Conservation (phyloP, 2,329 filamentous ascomycete species). For the Amylocarpus encephaloides region DNA sequence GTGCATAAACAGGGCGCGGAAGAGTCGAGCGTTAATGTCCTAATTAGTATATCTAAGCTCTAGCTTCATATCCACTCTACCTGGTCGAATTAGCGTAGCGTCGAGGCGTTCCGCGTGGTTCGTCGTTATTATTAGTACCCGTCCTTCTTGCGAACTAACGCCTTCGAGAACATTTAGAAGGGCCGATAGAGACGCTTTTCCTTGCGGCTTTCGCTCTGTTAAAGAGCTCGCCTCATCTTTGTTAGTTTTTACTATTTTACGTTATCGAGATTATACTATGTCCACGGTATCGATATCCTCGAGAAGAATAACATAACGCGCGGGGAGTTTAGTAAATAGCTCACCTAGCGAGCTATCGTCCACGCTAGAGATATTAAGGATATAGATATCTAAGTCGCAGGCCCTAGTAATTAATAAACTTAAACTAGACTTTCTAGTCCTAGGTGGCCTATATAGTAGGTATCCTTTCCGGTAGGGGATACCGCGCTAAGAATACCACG, state of each 20-base stretch:
- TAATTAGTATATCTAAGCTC: conserved; percentile 39
- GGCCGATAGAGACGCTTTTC: conserved; percentile 47
- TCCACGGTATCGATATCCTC: conserved; percentile 73
- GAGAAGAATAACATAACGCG: conserved; percentile 64
- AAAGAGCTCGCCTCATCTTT: not conserved
- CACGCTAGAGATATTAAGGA: conserved; percentile 56
- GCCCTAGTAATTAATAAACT: conserved; percentile 64
- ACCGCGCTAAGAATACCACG: conserved; percentile 80
- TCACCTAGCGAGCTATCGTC: conserved; percentile 60
- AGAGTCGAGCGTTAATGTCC: no score
- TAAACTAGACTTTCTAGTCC: conserved; percentile 71
- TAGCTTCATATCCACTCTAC: conserved; percentile 54
- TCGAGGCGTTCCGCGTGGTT: conserved; percentile 59
- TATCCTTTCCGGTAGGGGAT: conserved; percentile 84
- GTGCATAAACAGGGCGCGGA: not conserved
- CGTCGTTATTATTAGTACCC: conserved; percentile 66
- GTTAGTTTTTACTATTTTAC: not conserved
- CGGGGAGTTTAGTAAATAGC: conserved; percentile 61
- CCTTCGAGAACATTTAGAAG: conserved; percentile 62
- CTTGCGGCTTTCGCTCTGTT: not conserved
- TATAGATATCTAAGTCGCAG: conserved; percentile 66
- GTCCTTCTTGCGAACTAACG: conserved; percentile 59
- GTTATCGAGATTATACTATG: conserved; percentile 44
- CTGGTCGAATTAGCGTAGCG: conserved; percentile 53
- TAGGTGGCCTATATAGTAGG: conserved; percentile 75